phyloP scores from a whole-genome alignment of 257 asterid genomes.

The Solanum etuberosum region DNA sequence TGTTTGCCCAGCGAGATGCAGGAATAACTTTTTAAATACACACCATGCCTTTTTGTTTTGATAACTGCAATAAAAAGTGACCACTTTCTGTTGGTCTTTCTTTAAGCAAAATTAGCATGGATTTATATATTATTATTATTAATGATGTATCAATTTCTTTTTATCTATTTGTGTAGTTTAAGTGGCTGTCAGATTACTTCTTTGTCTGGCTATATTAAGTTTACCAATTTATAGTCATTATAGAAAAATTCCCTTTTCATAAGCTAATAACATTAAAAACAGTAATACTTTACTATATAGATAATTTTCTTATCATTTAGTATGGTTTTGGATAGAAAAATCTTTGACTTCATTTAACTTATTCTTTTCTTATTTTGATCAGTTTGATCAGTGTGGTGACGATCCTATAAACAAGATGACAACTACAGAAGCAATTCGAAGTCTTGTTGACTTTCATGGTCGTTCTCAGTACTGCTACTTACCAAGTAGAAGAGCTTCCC shows the following conservation, averaged over 20 bases:
- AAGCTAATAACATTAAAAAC: not conserved
- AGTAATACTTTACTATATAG: not conserved
- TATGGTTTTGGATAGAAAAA: not conserved
- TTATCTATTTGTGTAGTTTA: not conserved
- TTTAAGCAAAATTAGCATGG: not conserved
- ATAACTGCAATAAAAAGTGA: not conserved
- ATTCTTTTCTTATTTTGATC: not conserved
- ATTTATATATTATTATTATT: not conserved
- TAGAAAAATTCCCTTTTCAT: not conserved
- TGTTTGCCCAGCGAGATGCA: not conserved
- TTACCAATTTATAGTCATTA: not conserved
- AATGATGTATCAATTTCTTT: not conserved
- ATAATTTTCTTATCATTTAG: not conserved
- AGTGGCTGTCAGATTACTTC: not conserved
- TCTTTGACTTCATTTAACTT: not conserved
- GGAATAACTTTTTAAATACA: not conserved
- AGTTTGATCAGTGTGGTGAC: constrained; percentile 62
- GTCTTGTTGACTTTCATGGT: constrained; percentile 44
- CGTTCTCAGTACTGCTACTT: constrained; percentile 46
- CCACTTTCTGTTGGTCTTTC: not conserved
- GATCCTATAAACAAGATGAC: constrained; percentile 86
- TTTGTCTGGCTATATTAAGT: not conserved
- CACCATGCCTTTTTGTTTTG: not conserved
- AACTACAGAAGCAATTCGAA: constrained; percentile 58
- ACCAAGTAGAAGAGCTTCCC: constrained; percentile 76